Evolutionary conservation across 2,329 filamentous ascomycete species (phyloP).

Genomic region (Arthroderma uncinatum): DNA sequence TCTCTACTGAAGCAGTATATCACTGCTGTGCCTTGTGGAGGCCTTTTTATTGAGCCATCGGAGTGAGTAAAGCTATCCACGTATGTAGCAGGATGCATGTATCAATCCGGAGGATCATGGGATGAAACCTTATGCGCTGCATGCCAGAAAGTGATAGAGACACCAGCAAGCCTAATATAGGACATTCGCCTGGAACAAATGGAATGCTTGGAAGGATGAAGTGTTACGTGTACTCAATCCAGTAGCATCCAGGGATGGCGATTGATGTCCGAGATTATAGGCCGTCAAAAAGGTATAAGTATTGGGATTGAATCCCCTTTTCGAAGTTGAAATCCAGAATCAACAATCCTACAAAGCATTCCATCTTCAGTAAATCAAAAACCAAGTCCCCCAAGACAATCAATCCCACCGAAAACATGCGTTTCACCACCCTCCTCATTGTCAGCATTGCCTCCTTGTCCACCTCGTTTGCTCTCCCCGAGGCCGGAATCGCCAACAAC

Average conservation of each 20-base stretch:
- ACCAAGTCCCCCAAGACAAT: not conserved
- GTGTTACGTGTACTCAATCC: not conserved
- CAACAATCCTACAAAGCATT: not conserved
- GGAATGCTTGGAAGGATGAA: not conserved
- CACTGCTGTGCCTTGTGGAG: not conserved
- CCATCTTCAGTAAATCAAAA: not conserved
- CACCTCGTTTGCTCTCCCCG: constrained; percentile 6
- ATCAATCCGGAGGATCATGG: too few relatives aligned
- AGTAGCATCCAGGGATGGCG: not conserved
- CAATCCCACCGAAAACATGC: constrained; percentile 7
- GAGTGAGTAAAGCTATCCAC: not conserved
- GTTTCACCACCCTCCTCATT: constrained; percentile 8
- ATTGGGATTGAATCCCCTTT: not conserved
- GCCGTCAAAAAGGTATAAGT: not conserved
- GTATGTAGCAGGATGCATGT: too few relatives aligned
- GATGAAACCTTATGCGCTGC: too few relatives aligned
- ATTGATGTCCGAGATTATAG: not conserved
- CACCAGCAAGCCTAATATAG: not conserved
- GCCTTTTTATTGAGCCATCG: not conserved
- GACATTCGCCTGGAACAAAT: not conserved
- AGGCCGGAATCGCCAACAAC: not conserved
- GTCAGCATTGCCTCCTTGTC: constrained; percentile 8
- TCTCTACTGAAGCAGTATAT: too few relatives aligned
- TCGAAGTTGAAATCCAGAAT: not conserved
- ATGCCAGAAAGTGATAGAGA: too few relatives aligned